These are phyloP conservation scores for Penicillium polonicum DNA, from an alignment of 2,329 filamentous ascomycete species.

Conservation along the genomic window DNA sequence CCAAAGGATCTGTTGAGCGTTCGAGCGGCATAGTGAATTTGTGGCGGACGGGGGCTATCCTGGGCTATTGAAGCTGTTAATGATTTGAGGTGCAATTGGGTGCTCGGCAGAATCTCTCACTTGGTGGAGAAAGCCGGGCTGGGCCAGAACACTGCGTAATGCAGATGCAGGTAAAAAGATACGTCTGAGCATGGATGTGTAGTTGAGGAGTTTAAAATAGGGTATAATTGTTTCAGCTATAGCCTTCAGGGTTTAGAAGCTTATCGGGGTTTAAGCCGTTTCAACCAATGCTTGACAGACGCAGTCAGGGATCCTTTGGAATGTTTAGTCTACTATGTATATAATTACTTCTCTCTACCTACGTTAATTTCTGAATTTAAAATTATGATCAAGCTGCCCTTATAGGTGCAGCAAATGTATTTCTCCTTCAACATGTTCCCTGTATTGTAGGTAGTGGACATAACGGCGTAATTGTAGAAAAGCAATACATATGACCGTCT, in stretches of 20 bases:
- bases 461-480: constrained; percentile 25
- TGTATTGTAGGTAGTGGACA: constrained; percentile 23
- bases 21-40: constrained; percentile 41
- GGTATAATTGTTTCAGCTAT: background rate
- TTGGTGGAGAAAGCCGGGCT: constrained; percentile 28
- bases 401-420: constrained; percentile 22
- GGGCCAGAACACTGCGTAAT: constrained; percentile 10
- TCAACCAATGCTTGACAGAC: background rate
- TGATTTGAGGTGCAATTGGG: constrained; percentile 7
- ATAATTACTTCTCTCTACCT: no score
- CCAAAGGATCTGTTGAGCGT: constrained; percentile 64
- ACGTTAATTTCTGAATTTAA: background rate
- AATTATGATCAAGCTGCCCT: constrained; percentile 15
- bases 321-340: background rate
- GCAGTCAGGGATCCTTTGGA: no score
- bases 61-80: constrained; percentile 11
- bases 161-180: background rate
- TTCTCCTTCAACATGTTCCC: constrained; percentile 20
- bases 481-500: constrained; percentile 1
- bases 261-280: background rate
- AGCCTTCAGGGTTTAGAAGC: background rate
- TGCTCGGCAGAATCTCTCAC: constrained; percentile 16
- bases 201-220: background rate
- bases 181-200: constrained; percentile 4
- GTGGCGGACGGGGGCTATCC: background rate